Percentiles rank a stretch among this genome's conserved stretches.
phyloP scores from a whole-genome alignment of 2,329 filamentous ascomycete genomes.

The Mycosphaerella sp. region DNA sequence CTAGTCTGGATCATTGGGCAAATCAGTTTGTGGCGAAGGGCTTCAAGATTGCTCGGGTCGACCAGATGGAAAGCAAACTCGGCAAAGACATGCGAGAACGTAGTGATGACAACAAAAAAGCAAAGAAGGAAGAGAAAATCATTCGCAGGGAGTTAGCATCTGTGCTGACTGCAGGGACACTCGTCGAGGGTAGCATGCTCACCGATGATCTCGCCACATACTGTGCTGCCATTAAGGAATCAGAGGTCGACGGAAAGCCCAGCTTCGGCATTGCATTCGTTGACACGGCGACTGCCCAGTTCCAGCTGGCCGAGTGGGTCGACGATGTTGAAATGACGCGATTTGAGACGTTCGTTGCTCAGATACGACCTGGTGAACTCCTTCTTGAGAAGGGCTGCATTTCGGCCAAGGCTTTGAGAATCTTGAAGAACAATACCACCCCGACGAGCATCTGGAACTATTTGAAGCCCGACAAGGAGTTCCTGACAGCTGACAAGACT shows the following conservation, averaged over 20 bases:
- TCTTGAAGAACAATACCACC: conserved; percentile 90
- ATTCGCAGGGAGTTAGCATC: conserved; percentile 86
- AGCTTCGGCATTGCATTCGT: conserved; percentile 90
- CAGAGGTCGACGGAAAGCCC: conserved; percentile 63
- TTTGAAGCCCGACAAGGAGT: conserved; percentile 78
- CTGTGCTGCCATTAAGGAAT: conserved; percentile 83
- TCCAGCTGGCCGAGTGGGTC: conserved; percentile 83
- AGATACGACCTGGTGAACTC: conserved; percentile 81
- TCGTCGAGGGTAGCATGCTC: conserved; percentile 94
- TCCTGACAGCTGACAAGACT: conserved; percentile 80
- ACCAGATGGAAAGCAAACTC: conserved; percentile 92
- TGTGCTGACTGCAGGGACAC: conserved; percentile 83
- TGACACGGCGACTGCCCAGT: conserved; percentile 92
- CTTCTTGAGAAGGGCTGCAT: conserved; percentile 75
- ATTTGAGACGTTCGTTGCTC: conserved; percentile 94
- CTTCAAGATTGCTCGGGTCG: conserved; percentile 92
- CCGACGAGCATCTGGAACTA: conserved; percentile 95
- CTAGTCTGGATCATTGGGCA: conserved; percentile 92
- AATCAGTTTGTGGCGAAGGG: conserved; percentile 98
- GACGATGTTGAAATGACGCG: conserved; percentile 92
- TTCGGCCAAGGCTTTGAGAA: conserved; percentile 82
- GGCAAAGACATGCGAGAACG: conserved; percentile 99
- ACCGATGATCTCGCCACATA: conserved; percentile 97
- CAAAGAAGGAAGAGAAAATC: conserved; percentile 80
- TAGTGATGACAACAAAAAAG: conserved; percentile 48